Evolutionary conservation across 257 asterid genomes (phyloP).

Genomic region (Primulina tabacum): DNA sequence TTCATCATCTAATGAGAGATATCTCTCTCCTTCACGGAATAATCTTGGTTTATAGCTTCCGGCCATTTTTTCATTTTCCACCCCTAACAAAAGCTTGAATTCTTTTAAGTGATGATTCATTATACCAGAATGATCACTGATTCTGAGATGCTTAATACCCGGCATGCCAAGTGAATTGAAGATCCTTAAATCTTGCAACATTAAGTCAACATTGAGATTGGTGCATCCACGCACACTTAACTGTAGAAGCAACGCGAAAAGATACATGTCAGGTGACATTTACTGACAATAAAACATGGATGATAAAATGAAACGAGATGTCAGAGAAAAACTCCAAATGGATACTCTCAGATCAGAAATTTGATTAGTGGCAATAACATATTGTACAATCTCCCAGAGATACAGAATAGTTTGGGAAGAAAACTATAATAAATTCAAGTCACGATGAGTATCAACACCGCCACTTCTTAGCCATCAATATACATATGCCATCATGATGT

Average conservation of each 20-base stretch:
- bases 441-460: neutral
- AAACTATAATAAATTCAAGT: neutral
- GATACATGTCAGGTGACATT: neutral
- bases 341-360: neutral
- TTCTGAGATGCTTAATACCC: constrained; percentile 60
- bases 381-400: constrained; percentile 9
- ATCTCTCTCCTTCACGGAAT: constrained; percentile 34
- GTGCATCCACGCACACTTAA: constrained; percentile 61
- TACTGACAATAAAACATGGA: neutral
- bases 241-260: constrained; percentile 37
- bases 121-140: constrained; percentile 44
- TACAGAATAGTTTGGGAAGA: neutral
- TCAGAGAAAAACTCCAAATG: neutral
- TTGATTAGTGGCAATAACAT: neutral
- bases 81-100: constrained; percentile 55
- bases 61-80: constrained; percentile 31
- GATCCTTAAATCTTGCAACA: constrained; percentile 47
- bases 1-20: constrained; percentile 64
- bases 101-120: constrained; percentile 49
- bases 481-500: neutral
- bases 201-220: constrained; percentile 37
- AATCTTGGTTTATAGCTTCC: constrained; percentile 41
- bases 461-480: neutral
- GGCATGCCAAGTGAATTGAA: constrained; percentile 46
- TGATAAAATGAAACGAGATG: neutral